A percentile compares a stretch with the other conserved stretches of the same genome.
These are phyloP conservation scores for Hymenochaete sp. DNA, from an alignment of 1,284 basidiomycete genomes.

Conservation along the genomic window DNA sequence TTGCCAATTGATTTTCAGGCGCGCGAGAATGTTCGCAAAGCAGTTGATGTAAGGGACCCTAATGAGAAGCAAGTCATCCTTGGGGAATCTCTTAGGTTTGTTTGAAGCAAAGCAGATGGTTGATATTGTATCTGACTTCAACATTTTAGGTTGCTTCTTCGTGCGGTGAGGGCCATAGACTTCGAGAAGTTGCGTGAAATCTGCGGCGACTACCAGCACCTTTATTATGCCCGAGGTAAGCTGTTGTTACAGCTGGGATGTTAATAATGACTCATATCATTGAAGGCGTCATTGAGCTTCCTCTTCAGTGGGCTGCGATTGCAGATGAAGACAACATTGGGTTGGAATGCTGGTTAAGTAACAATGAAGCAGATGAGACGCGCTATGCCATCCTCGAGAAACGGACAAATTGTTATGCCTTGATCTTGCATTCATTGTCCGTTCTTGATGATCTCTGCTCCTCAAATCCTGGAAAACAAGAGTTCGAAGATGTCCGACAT, in stretches of 20 bases:
- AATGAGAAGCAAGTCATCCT: conserved; percentile 69
- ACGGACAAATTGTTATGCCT: conserved; percentile 72
- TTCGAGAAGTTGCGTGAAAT: conserved; percentile 82
- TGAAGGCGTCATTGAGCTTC: conserved; percentile 78
- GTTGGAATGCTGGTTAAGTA: conserved; percentile 68
- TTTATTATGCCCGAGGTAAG: conserved; percentile 73
- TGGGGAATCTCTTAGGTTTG: conserved; percentile 71
- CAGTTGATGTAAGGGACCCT: conserved; percentile 71
- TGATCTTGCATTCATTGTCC: conserved; percentile 73
- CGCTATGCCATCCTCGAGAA: conserved; percentile 52
- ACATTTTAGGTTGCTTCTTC: conserved; percentile 65
- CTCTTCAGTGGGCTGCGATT: conserved; percentile 75
- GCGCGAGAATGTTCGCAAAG: conserved; percentile 87
- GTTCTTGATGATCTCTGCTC: conserved; percentile 65
- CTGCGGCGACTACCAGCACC: conserved; percentile 76
- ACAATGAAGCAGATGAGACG: conserved; percentile 53
- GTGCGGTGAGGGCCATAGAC: conserved; percentile 79
- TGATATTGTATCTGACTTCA: neutral
- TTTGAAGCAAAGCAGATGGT: neutral
- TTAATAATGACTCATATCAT: conserved; percentile 9
- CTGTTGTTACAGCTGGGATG: too few species aligned
- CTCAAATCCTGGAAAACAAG: conserved; percentile 30
- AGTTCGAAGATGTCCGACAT: conserved; percentile 56
- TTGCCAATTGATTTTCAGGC: conserved; percentile 43
- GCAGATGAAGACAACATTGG: conserved; percentile 76